Conservation (phyloP, 2,329 filamentous ascomycete genomes). For the Fusarium sp. region DNA sequence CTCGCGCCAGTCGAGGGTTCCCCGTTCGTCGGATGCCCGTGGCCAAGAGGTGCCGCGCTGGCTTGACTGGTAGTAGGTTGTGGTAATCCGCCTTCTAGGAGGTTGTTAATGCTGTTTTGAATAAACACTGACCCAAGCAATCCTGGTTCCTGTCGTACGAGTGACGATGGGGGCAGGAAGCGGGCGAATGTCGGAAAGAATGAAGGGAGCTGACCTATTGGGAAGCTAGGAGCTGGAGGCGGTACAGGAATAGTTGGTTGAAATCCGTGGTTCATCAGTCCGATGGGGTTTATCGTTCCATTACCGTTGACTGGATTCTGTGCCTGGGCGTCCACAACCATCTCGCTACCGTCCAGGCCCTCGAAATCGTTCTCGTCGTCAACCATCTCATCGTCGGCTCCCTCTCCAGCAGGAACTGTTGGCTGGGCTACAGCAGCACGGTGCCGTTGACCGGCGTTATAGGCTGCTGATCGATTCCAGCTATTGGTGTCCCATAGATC, state of each 20-base stretch:
- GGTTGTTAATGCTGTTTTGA: conserved; percentile 49
- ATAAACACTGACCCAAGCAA: conserved; percentile 40
- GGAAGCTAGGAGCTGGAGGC: conserved; percentile 43
- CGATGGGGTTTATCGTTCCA: conserved; percentile 10
- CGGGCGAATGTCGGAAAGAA: conserved; percentile 32
- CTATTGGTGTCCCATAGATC: conserved; percentile 53
- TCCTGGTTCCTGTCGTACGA: conserved; percentile 32
- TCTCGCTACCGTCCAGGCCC: conserved; percentile 55
- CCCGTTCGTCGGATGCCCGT: conserved; percentile 41
- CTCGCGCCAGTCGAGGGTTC: conserved; percentile 51
- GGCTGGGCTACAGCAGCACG: conserved; percentile 19
- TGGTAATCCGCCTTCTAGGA: conserved; percentile 42
- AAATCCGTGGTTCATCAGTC: conserved; percentile 22
- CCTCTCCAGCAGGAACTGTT: conserved; percentile 44
- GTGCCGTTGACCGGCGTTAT: conserved; percentile 9
- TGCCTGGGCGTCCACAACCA: conserved; percentile 52
- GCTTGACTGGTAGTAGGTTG: conserved; percentile 37
- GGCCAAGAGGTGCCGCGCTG: conserved; percentile 49
- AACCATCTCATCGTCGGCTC: conserved; percentile 58
- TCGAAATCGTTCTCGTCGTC: conserved; percentile 62
- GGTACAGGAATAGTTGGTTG: conserved; percentile 47
- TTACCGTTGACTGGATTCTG: conserved; percentile 44
- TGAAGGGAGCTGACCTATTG: conserved; percentile 43
- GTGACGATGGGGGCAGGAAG: conserved; percentile 35
- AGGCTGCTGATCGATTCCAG: conserved; percentile 23